Base-by-base conservation (phyloP, 116 monocot species). In the Iris pallida region DNA sequence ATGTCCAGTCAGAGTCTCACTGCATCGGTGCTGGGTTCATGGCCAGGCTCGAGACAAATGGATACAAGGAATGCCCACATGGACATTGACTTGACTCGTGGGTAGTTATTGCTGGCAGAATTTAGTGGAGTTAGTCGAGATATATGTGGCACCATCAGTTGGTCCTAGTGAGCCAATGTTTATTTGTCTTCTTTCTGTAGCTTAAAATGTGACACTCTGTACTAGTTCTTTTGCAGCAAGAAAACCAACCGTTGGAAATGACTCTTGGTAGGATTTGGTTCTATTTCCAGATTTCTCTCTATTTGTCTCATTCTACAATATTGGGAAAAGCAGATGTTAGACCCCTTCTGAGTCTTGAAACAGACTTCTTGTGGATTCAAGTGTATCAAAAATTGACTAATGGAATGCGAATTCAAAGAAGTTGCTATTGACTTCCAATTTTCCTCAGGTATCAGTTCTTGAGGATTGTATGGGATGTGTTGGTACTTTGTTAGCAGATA, bases 1-100 rank as follows among this genome's bases (percentile, higher is more conserved):
- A 14, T 66, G 13, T 42, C 66, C 0, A 60, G 40, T 48, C 80
- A 71, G n/a, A 71, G 40, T 16, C 53, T 1, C 64, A 0, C 75
- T 11, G 6, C 71, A 15, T 18, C 20, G 2, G 3, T 81, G 57
- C 41, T 71, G 49, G 64, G 64, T 0, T 48, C 70, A 47, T 80
- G 80, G 80, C 59, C 69, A 16, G 61, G 59, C 48, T 59, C 66
- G 0, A 64, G 71, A 58, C 77, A 71, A 8, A 12, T 71, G 42
- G 77, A 74, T 44, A 59, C 64, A 30, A 20, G 80, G 51, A 80
- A 80, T 58, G 59, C 75, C 10, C 75, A 75, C 59, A 46, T 80
- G 8, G 75, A 74, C 18, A 75, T 80, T 42, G 66, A 80, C 55
- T 80, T 80, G 70, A 80, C 66, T 8, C 64, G 74, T 5, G 80